Conservation (phyloP, 139 green algal species). For the Tetraselmis chui region DNA sequence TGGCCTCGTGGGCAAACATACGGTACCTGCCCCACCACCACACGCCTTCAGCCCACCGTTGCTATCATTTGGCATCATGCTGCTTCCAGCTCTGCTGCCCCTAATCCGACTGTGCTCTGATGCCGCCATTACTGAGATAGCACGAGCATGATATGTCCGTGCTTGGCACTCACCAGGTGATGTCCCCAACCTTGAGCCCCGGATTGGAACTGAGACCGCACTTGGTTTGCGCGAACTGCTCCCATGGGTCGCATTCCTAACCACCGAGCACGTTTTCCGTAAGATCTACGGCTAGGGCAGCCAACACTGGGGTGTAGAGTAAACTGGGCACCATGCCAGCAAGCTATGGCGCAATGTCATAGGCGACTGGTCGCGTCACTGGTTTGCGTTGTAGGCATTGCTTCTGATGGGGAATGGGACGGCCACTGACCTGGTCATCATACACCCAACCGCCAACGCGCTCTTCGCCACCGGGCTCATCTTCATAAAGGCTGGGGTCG, state of each 20-base stretch:
- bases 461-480: background rate
- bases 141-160: no score
- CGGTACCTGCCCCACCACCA: background rate
- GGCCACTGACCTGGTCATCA: background rate
- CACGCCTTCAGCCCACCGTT: background rate
- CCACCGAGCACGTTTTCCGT: background rate
- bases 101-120: background rate
- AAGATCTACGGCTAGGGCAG: background rate
- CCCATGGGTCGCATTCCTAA: background rate
- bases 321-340: background rate
- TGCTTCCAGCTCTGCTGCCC: no score
- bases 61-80: background rate
- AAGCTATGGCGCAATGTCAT: background rate
- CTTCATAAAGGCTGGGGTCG: no score
- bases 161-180: background rate
- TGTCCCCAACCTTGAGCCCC: background rate
- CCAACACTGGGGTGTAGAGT: no score
- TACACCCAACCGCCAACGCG: background rate
- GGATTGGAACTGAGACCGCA: background rate
- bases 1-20: background rate
- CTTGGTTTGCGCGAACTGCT: no score
- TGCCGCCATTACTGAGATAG: no score
- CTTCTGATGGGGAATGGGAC: background rate
- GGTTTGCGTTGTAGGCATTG: background rate
- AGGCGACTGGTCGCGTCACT: background rate